phyloP scores from a whole-genome alignment of 495 filamentous ascomycete genomes.

The Aspergillus sclerotiicarbonarius region DNA sequence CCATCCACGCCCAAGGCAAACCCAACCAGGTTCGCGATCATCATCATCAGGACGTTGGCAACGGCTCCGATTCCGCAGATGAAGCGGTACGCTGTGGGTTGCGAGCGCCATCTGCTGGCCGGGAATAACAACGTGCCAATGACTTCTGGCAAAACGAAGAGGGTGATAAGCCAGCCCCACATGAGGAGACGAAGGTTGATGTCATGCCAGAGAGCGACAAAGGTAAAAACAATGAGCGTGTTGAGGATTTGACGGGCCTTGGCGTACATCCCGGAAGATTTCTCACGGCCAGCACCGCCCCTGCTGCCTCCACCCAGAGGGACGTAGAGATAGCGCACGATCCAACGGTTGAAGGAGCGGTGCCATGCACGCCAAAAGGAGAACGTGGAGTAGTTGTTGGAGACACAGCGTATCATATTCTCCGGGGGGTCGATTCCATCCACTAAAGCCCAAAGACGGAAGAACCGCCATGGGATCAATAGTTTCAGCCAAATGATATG shows the following conservation, averaged over 20 bases:
- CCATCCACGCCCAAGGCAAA: constrained; percentile 93
- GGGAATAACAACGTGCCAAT: constrained; percentile 71
- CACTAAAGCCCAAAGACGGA: constrained; percentile 87
- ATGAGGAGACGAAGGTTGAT: constrained; percentile 88
- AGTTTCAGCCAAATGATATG: constrained; percentile 98
- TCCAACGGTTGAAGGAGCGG: constrained; percentile 89
- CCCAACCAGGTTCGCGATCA: constrained; percentile 89
- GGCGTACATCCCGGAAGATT: constrained; percentile 23
- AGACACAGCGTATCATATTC: constrained; percentile 97
- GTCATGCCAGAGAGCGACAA: constrained; percentile 98
- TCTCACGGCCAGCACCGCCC: constrained; percentile 55
- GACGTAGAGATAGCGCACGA: constrained; percentile 90
- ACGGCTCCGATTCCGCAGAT: constrained; percentile 85
- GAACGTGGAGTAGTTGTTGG: constrained; percentile 88
- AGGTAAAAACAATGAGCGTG: constrained; percentile 87
- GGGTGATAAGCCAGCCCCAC: constrained; percentile 93
- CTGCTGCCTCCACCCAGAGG: constrained; percentile 74
- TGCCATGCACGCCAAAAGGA: constrained; percentile 98
- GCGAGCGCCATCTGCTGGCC: constrained; percentile 59
- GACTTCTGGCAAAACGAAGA: constrained; percentile 91
- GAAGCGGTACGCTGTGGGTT: constrained; percentile 69
- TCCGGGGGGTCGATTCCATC: constrained; percentile 95
- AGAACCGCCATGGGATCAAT: constrained; percentile 93
- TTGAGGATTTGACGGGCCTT: constrained; percentile 55
- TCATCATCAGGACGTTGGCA: constrained; percentile 90